These are phyloP conservation scores for Yarrowia keelungensis DNA, from an alignment of 805 yeast species.

Conservation along the genomic window DNA sequence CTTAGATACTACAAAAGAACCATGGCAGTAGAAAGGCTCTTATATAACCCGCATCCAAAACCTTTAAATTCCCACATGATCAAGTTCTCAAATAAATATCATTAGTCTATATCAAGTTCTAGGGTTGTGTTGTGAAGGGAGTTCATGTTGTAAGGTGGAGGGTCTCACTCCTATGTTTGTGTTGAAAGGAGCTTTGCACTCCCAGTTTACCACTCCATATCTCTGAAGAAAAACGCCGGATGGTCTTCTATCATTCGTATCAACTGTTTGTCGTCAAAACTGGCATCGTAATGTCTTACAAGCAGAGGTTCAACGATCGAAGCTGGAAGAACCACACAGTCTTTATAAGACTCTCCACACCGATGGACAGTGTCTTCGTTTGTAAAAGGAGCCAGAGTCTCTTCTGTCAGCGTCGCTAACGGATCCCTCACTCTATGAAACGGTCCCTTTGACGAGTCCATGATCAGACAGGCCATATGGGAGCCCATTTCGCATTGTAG, in stretches of 20 bases:
- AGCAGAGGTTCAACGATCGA: background rate
- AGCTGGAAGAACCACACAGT: constrained; percentile 17
- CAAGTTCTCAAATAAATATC: too few species aligned
- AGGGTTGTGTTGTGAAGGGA: too few species aligned
- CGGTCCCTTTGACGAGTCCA: constrained; percentile 7
- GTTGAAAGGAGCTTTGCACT: too few species aligned
- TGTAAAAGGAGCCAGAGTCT: background rate
- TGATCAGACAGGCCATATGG: constrained; percentile 17
- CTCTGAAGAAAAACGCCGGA: background rate
- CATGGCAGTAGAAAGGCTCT: too few species aligned
- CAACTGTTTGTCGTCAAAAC: constrained; percentile 3
- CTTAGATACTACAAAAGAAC: too few species aligned
- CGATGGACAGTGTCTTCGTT: constrained; percentile 9
- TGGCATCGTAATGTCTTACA: background rate
- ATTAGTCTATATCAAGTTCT: too few species aligned
- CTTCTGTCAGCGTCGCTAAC: background rate
- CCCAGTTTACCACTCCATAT: constrained; percentile 2
- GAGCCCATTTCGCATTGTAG: background rate
- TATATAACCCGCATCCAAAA: too few species aligned
- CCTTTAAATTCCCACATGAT: too few species aligned
- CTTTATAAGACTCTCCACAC: constrained; percentile 7
- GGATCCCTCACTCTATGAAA: background rate
- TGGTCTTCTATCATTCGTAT: background rate
- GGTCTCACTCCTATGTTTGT: too few species aligned
- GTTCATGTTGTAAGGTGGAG: too few species aligned